These are phyloP conservation scores for Phylloporus sp. DNA, from an alignment of 768 basidiomycete genomes.

Conservation along the genomic window DNA sequence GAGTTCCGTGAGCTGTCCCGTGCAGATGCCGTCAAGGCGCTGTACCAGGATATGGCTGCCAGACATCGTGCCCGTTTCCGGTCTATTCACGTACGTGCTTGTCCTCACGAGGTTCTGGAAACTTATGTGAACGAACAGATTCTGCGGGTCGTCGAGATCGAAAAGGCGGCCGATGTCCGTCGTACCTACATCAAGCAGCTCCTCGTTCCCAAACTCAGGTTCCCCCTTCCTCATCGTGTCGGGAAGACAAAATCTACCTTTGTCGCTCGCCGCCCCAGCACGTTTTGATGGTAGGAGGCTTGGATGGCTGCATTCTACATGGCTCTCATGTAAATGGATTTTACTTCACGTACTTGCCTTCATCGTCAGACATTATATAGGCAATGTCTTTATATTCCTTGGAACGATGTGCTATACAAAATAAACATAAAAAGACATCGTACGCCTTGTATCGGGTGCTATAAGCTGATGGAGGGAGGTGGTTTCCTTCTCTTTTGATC, in stretches of 20 bases:
- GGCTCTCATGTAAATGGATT: constrained; percentile 4
- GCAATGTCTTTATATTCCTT: too few relatives aligned
- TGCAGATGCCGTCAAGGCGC: constrained; percentile 89
- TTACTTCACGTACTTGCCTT: constrained; percentile 12
- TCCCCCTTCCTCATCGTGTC: constrained; percentile 94
- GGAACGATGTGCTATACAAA: too few relatives aligned
- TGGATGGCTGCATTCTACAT: neutral
- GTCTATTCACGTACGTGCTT: constrained; percentile 81
- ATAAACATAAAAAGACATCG: too few relatives aligned
- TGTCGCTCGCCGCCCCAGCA: constrained; percentile 70
- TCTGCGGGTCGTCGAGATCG: constrained; percentile 94
- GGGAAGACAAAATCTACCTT: constrained; percentile 76
- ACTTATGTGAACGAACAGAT: constrained; percentile 51
- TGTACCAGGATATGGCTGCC: constrained; percentile 99
- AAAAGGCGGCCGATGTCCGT: constrained; percentile 87
- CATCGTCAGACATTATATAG: neutral
- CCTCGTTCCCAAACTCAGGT: constrained; percentile 83
- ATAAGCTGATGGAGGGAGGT: too few relatives aligned
- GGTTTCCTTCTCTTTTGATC: too few relatives aligned
- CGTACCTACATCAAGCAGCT: constrained; percentile 99
- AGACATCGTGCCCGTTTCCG: constrained; percentile 99
- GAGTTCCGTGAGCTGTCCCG: constrained; percentile 95
- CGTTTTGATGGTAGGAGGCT: constrained; percentile 46
- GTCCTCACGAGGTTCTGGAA: neutral
- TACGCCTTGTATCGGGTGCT: too few relatives aligned